Conservation (phyloP, 139 green algal genomes). For the Volvox reticuliferus region DNA sequence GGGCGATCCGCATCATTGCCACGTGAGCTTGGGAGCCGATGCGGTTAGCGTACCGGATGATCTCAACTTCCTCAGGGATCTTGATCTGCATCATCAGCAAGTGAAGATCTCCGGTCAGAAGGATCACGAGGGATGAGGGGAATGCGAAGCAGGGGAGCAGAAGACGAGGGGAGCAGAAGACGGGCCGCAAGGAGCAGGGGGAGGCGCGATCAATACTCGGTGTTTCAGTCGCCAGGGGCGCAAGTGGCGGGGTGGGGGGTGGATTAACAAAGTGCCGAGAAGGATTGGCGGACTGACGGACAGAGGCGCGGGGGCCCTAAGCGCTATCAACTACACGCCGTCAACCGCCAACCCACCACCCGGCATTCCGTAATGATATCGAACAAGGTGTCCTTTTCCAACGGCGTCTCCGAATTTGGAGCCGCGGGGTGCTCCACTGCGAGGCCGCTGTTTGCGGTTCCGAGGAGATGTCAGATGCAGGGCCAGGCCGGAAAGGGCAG, state of each 20-base stretch:
- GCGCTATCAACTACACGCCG: not conserved
- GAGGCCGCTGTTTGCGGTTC: not conserved
- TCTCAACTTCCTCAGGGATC: constrained; percentile 73
- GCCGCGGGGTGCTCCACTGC: not conserved
- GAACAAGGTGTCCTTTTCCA: constrained; percentile 30
- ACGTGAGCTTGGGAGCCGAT: constrained; percentile 80
- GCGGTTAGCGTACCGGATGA: constrained; percentile 82
- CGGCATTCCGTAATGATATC: constrained; percentile 47
- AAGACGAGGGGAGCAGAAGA: no score
- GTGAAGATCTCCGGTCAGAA: no score
- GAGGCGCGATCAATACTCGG: no score
- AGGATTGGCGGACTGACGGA: no score
- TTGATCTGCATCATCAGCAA: constrained; percentile 66
- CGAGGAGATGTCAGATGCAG: not conserved
- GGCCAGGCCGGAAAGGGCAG: not conserved
- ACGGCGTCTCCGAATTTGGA: not conserved
- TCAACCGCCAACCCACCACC: constrained; percentile 29
- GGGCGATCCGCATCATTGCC: constrained; percentile 73
- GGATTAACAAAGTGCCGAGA: no score
- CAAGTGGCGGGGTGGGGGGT: no score
- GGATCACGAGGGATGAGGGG: no score
- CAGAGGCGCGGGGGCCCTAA: no score
- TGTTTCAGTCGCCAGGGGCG: no score
- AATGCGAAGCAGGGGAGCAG: no score
- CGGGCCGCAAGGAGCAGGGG: no score